A percentile compares a stretch with the other conserved stretches of the same genome.
Evolutionary conservation across 345 rosid genomes (phyloP).

Genomic region (Gossypium herbaceum): DNA sequence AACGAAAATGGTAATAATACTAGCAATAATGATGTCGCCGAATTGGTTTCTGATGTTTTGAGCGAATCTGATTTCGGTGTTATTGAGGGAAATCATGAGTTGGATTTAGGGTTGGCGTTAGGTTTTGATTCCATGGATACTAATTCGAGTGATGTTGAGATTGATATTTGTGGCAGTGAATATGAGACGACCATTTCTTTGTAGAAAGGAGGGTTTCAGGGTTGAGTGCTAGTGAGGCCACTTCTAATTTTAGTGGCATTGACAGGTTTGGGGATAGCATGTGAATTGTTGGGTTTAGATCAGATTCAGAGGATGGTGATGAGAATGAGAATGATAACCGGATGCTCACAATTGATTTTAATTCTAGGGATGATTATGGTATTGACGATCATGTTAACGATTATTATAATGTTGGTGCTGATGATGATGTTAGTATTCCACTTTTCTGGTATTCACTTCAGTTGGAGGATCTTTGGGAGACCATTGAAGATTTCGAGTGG

Average conservation of each 20-base stretch:
- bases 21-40: conserved; percentile 18
- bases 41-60: conserved; percentile 32
- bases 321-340: conserved; percentile 33
- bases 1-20: neutral
- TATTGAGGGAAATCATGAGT: conserved; percentile 31
- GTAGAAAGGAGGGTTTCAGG: conserved; percentile 45
- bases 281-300: conserved; percentile 36
- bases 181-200: conserved; percentile 44
- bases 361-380: conserved; percentile 47
- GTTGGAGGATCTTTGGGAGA: conserved; percentile 53
- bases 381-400: conserved; percentile 21
- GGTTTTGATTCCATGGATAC: conserved; percentile 39
- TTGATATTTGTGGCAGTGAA: conserved; percentile 20
- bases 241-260: conserved; percentile 18
- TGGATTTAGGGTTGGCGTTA: conserved; percentile 33
- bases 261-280: conserved; percentile 21
- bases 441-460: conserved; percentile 75
- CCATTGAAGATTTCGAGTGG: conserved; percentile 81
- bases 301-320: conserved; percentile 40
- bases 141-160: conserved; percentile 28
- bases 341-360: conserved; percentile 32
- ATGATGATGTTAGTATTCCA: conserved; percentile 45
- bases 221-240: conserved; percentile 33
- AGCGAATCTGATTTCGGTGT: conserved; percentile 39
- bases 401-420: conserved; percentile 30